Percentiles rank a stretch among this genome's conserved stretches.
Conservation (phyloP, 495 filamentous ascomycete genomes). For the Aspergillus heteromorphus region DNA sequence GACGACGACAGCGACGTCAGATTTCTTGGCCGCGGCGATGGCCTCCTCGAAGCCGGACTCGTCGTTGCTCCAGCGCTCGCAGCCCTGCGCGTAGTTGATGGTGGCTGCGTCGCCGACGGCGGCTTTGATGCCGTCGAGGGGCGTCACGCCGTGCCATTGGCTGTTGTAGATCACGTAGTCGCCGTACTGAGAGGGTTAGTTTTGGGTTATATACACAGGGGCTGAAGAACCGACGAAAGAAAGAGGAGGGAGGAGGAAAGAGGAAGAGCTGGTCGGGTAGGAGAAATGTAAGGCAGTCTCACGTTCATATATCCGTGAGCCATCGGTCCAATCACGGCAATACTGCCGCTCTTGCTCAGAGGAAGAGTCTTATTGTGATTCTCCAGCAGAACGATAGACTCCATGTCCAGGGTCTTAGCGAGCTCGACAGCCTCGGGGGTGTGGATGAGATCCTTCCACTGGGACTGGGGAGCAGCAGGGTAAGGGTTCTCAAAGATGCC, state of each 20-base stretch:
- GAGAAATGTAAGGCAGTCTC: no score
- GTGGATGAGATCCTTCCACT: conserved; percentile 53
- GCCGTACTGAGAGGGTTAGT: conserved; percentile 45
- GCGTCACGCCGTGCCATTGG: conserved; percentile 58
- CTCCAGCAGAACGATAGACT: conserved; percentile 66
- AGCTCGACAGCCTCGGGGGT: conserved; percentile 50
- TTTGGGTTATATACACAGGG: not conserved
- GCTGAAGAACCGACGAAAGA: no score
- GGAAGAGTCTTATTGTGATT: conserved; percentile 60
- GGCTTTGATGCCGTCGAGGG: conserved; percentile 59
- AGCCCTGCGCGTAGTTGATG: conserved; percentile 62
- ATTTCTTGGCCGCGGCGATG: conserved; percentile 54
- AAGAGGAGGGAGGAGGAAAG: not conserved
- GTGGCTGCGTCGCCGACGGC: conserved; percentile 47
- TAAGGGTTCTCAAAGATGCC: conserved; percentile 67
- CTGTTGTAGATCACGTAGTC: conserved; percentile 61
- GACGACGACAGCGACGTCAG: conserved; percentile 65
- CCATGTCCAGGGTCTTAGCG: conserved; percentile 56
- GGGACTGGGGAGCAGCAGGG: conserved; percentile 42
- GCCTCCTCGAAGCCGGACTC: conserved; percentile 58
- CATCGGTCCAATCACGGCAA: conserved; percentile 74
- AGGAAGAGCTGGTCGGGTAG: no score
- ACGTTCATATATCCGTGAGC: conserved; percentile 66
- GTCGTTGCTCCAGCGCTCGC: conserved; percentile 67
- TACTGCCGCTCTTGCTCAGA: conserved; percentile 50